Evolutionary conservation across 2,329 filamentous ascomycete species (phyloP).

Genomic region (Cladosporium austrohemisphaericum): DNA sequence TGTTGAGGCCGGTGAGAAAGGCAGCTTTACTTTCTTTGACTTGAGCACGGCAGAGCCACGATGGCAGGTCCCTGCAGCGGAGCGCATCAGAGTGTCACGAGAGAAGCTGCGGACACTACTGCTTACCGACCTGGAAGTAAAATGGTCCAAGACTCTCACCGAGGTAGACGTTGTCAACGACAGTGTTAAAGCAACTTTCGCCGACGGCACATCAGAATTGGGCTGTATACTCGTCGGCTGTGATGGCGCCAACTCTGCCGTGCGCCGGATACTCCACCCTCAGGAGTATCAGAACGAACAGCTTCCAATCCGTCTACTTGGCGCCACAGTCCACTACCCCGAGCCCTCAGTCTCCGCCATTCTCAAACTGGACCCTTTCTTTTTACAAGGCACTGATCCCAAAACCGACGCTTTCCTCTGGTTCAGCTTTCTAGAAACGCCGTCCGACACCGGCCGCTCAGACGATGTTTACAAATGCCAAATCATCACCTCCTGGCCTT

Average conservation of each 20-base stretch:
- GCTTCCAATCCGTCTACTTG: conserved; percentile 45
- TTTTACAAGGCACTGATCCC: conserved; percentile 54
- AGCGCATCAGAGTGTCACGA: conserved; percentile 14
- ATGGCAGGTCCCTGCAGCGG: conserved; percentile 22
- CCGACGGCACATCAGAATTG: conserved; percentile 56
- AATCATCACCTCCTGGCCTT: conserved; percentile 50
- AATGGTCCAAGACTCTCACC: conserved; percentile 18
- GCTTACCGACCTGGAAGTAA: conserved; percentile 15
- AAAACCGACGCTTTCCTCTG: conserved; percentile 51
- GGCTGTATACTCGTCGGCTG: conserved; percentile 80
- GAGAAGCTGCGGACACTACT: conserved; percentile 18
- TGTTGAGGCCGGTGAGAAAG: conserved; percentile 45
- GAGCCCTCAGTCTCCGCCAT: conserved; percentile 43
- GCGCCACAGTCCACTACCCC: conserved; percentile 43
- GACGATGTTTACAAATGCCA: conserved; percentile 16
- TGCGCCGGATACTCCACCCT: conserved; percentile 4
- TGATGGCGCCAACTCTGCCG: conserved; percentile 11
- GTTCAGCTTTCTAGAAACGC: conserved; percentile 51
- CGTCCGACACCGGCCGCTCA: conserved; percentile 33
- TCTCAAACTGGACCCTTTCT: conserved; percentile 50
- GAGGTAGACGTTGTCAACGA: background rate
- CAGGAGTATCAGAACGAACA: conserved; percentile 24
- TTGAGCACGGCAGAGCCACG: conserved; percentile 42
- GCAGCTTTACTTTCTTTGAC: conserved; percentile 55
- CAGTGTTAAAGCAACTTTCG: conserved; percentile 1